These are phyloP conservation scores for Chondrostereum purpureum DNA, from an alignment of 1,284 basidiomycete genomes.

Conservation along the genomic window DNA sequence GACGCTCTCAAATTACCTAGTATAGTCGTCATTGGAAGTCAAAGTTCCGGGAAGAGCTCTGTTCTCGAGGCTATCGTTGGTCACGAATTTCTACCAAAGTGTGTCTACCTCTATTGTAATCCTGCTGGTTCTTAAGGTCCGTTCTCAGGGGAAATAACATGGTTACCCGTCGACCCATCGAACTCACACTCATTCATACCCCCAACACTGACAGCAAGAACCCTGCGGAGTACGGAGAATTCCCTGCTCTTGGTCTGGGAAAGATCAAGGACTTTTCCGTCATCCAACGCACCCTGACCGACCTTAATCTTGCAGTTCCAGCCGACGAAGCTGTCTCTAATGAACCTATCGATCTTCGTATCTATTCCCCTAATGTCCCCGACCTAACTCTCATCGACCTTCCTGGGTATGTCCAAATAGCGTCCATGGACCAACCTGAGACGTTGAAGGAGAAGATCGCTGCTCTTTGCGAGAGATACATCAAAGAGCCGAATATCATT, in stretches of 20 bases:
- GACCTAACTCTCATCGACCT: conserved; percentile 97
- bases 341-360: conserved; percentile 93
- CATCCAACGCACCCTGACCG: conserved; percentile 90
- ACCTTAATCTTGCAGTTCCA: conserved; percentile 93
- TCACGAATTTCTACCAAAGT: conserved; percentile 98
- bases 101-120: conserved; percentile 3
- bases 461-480: conserved; percentile 90
- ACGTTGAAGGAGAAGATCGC: conserved; percentile 91
- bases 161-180: conserved; percentile 97
- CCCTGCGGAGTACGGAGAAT: conserved; percentile 89
- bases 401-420: conserved; percentile 95
- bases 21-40: conserved; percentile 97
- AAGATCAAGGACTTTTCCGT: conserved; percentile 85
- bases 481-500: conserved; percentile 96
- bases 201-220: conserved; percentile 50
- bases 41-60: conserved; percentile 96
- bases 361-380: conserved; percentile 93
- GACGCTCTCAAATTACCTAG: conserved; percentile 91
- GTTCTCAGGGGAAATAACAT: conserved; percentile 88
- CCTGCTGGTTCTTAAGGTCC: conserved; percentile 11
- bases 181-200: conserved; percentile 94
- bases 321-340: conserved; percentile 86
- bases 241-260: conserved; percentile 83
- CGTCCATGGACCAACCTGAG: conserved; percentile 94
- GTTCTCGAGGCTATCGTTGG: conserved; percentile 98